Conservation (phyloP, 2,329 filamentous ascomycete genomes). For the Fusarium austroafricanum region DNA sequence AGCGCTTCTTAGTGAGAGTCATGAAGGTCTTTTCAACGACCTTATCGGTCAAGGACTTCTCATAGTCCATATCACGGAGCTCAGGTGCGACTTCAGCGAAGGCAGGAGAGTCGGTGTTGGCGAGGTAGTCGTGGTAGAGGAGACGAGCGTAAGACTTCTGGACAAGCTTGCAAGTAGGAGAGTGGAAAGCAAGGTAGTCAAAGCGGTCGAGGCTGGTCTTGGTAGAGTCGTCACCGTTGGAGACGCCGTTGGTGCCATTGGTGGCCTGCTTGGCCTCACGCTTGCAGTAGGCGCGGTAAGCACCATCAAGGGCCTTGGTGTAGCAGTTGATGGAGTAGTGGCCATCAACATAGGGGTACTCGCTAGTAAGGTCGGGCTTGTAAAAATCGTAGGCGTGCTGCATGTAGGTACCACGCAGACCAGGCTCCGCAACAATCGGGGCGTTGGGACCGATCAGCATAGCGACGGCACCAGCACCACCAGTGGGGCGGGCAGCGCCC, state of each 20-base stretch:
- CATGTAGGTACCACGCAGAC: constrained; percentile 84
- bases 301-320: constrained; percentile 80
- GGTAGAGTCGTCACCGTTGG: constrained; percentile 58
- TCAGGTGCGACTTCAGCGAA: constrained; percentile 83
- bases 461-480: constrained; percentile 82
- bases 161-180: constrained; percentile 88
- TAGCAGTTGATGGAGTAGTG: constrained; percentile 88
- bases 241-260: constrained; percentile 65
- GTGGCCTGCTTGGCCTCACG: constrained; percentile 72
- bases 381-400: constrained; percentile 90
- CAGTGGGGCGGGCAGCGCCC: constrained; percentile 83
- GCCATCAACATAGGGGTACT: constrained; percentile 87
- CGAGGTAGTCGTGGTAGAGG: constrained; percentile 86
- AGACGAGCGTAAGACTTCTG: constrained; percentile 86
- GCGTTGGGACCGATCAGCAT: constrained; percentile 83
- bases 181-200: constrained; percentile 85
- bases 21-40: constrained; percentile 89
- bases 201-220: constrained; percentile 82
- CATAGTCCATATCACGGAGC: constrained; percentile 81
- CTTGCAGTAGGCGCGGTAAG: constrained; percentile 84
- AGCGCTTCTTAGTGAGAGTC: constrained; percentile 84
- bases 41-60: constrained; percentile 84
- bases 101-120: constrained; percentile 71
- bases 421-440: constrained; percentile 80
- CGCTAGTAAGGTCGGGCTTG: constrained; percentile 88